phyloP scores from a whole-genome alignment of 2,329 filamentous ascomycete genomes.

The Fusarium solani-melongenae region DNA sequence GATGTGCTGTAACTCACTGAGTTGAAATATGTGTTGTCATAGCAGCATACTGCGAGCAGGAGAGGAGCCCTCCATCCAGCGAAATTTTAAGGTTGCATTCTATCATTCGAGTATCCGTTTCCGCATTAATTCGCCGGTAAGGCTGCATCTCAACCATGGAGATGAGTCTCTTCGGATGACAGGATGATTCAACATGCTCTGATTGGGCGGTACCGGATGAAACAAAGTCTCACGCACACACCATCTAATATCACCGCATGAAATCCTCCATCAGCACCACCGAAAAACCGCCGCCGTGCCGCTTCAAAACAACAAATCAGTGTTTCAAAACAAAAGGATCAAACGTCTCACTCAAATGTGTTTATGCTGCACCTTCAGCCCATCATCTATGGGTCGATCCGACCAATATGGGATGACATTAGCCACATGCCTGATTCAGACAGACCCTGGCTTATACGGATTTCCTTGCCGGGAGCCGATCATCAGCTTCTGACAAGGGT shows the following conservation, averaged over 20 bases:
- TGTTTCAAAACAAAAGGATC: background rate
- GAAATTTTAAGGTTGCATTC: background rate
- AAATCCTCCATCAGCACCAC: slow-evolving; percentile 7
- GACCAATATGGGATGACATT: background rate
- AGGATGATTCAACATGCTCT: no score
- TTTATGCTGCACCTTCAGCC: background rate
- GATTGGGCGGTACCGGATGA: slow-evolving; percentile 2
- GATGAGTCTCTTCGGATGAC: background rate
- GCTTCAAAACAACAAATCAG: background rate
- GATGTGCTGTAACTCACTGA: background rate
- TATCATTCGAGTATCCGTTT: background rate
- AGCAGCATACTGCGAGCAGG: background rate
- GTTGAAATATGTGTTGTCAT: background rate
- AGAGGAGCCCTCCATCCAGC: background rate
- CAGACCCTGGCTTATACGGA: background rate
- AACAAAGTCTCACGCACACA: background rate
- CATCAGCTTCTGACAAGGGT: background rate
- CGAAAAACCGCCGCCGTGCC: background rate
- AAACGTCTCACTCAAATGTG: slow-evolving; percentile 9
- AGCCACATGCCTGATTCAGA: background rate
- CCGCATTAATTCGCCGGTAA: background rate
- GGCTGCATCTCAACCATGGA: no score
- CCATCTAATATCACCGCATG: slow-evolving; percentile 9
- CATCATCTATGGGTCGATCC: background rate
- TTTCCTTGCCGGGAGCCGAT: background rate